Base-by-base conservation (phyloP, 2,329 filamentous ascomycete species). In the Oidium heveae region DNA sequence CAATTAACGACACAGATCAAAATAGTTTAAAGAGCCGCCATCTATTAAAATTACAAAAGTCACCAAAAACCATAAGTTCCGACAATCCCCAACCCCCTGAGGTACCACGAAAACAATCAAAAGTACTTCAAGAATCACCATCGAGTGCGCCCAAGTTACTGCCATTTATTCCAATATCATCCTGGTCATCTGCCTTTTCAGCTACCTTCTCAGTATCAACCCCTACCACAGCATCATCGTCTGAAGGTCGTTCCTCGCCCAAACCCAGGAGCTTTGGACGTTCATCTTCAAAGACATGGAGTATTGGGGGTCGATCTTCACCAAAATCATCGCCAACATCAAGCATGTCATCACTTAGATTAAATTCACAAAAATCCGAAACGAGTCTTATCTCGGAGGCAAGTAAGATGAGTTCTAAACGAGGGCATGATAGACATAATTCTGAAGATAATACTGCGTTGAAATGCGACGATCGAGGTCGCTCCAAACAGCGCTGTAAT, bases 401-500 rank as follows among this genome's bases (percentile, higher is more conserved):
- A 7, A 41, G 34, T 22, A 37, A 39, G 5, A 22, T 8, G 18
- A 24, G 13, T 39, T 16, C 34, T 2, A 13, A 12, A 15, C 18
- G 24, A 2, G 63, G 68, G 4, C 76, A 80, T 60, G 69, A 70
- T 54, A 69, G 76, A 52, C 71, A 72, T 20, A 71, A 71, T 52
- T 80, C 77, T 0, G 77, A 80, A 55, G 71, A 73, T 0, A 71
- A 18, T 12, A 24, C 16, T 13, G 34, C 4, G 13, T 5, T 68
- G 57, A 70, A 74, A 1, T 74, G 70, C 56, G 74, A 78, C 49
- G 76, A 81, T 56, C 69, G 77, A 46, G 77, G 77, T 5, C 71
- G 77, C n/a, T 74, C 77, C 0, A 71, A 73, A 56, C 79, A 76
- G 65, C 69, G 74, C 54, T 62, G 62, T 13, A 73, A 76, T 24